Evolutionary conservation across 257 asterid genomes (phyloP).

Genomic region (Nicotiana tabacum): DNA sequence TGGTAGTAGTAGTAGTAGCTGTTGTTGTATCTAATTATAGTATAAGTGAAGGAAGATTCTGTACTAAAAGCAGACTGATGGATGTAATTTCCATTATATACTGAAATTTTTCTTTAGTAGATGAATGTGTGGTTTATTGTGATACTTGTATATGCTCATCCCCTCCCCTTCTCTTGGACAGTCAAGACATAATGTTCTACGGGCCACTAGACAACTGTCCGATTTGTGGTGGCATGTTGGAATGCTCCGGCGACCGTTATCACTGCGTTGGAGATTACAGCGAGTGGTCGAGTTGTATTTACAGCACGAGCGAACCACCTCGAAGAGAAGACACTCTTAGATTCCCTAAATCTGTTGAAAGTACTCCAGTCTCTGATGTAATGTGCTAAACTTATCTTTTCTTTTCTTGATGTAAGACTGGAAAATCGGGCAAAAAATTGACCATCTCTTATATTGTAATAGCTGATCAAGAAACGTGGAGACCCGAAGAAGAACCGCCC

Average conservation of each 20-base stretch:
- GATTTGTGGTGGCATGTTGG: constrained; percentile 41
- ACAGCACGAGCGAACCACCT: constrained; percentile 44
- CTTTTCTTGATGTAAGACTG: background rate
- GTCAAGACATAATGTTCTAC: constrained; percentile 71
- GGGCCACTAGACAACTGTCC: constrained; percentile 65
- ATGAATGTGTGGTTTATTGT: background rate
- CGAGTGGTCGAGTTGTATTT: constrained; percentile 79
- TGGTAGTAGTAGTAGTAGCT: too few species aligned
- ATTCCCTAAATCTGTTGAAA: constrained; percentile 56
- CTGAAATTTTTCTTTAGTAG: too few species aligned
- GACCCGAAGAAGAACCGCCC: constrained; percentile 34
- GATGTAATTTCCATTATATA: too few species aligned
- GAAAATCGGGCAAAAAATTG: background rate
- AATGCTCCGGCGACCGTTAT: constrained; percentile 24
- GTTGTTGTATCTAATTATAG: too few species aligned
- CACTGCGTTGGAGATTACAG: constrained; percentile 50
- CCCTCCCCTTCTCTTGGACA: constrained; percentile 12
- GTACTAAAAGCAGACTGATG: too few species aligned
- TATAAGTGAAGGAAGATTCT: too few species aligned
- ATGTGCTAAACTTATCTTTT: background rate
- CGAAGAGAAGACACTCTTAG: constrained; percentile 43
- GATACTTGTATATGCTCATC: background rate
- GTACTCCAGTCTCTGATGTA: constrained; percentile 47
- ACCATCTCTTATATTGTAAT: constrained; percentile 13
- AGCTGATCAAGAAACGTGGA: constrained; percentile 49